Evolutionary conservation across 2,329 filamentous ascomycete genomes (phyloP).

Genomic region (Pseudohalonectria lignicola): DNA sequence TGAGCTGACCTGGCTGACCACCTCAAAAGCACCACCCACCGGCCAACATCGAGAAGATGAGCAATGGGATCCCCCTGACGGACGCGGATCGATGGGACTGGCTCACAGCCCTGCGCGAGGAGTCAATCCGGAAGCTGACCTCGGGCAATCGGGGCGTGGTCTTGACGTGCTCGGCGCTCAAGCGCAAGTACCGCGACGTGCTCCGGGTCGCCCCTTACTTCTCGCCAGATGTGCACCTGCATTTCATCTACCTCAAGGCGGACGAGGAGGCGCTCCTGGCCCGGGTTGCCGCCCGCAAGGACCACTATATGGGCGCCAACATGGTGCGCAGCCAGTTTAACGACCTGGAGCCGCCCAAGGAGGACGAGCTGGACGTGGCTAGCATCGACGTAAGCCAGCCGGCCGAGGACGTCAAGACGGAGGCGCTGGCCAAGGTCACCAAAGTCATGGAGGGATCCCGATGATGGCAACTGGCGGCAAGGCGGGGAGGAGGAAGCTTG

Average conservation of each 20-base stretch:
- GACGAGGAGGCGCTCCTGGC: conserved; percentile 63
- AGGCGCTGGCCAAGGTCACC: conserved; percentile 46
- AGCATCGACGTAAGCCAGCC: conserved; percentile 55
- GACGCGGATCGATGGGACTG: conserved; percentile 97
- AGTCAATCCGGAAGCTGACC: conserved; percentile 45
- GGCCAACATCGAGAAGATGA: conserved; percentile 87
- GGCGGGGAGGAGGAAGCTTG: too few relatives aligned
- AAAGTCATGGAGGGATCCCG: conserved; percentile 36
- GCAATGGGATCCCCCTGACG: conserved; percentile 68
- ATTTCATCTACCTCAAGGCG: conserved; percentile 87
- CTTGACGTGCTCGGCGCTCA: conserved; percentile 89
- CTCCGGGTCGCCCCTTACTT: conserved; percentile 74
- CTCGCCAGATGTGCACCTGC: conserved; percentile 61
- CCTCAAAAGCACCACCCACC: conserved; percentile 65
- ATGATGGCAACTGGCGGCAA: conserved; percentile 4
- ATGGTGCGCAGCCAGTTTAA: conserved; percentile 94
- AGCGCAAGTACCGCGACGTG: conserved; percentile 93
- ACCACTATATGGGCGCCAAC: conserved; percentile 89
- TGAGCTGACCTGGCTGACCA: too few relatives aligned
- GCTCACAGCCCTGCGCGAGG: conserved; percentile 69
- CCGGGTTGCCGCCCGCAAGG: conserved; percentile 63
- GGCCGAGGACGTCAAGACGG: conserved; percentile 46
- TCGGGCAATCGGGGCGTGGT: conserved; percentile 65
- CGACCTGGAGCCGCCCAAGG: conserved; percentile 70
- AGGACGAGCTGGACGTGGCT: conserved; percentile 62